These are phyloP conservation scores for Bocquillonia castaneifolia DNA, from an alignment of 441 rosid genomes.

Conservation along the genomic window DNA sequence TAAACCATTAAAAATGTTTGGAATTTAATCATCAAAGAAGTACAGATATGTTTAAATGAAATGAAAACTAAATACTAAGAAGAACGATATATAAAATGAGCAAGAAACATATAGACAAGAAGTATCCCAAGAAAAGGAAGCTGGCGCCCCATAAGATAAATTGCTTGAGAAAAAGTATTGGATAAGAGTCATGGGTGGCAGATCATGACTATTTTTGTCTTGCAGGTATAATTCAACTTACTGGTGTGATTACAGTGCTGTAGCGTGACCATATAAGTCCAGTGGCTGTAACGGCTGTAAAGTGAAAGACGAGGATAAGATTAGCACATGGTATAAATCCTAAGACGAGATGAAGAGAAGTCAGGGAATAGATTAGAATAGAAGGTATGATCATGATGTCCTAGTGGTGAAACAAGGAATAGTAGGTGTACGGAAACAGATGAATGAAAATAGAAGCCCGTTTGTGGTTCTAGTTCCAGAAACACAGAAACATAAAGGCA, in stretches of 20 bases:
- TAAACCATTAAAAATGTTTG: neutral
- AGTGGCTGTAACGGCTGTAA: conserved; percentile 76
- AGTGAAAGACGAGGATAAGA: conserved; percentile 20
- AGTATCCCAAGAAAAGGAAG: neutral
- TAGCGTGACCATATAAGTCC: conserved; percentile 93
- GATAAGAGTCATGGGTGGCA: neutral
- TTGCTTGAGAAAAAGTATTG: neutral
- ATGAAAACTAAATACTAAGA: neutral
- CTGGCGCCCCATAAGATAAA: neutral
- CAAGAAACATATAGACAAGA: neutral
- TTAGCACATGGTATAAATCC: neutral
- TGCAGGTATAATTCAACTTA: conserved; percentile 33
- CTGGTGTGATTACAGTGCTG: conserved; percentile 90
- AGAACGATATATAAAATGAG: neutral
- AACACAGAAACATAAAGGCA: too few species aligned
- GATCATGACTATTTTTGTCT: neutral
- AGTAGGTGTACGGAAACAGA: too few species aligned
- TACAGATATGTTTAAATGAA: neutral
- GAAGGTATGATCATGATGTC: too few species aligned
- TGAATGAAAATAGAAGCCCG: too few species aligned
- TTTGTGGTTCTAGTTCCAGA: too few species aligned
- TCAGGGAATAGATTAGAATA: too few species aligned
- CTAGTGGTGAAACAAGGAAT: too few species aligned
- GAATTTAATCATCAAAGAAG: neutral
- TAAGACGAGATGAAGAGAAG: too few species aligned